Evolutionary conservation across 306 rosid genomes (phyloP), one percentile per base, ranked within the genome.

Genomic region (Luffa acutangula): DNA sequence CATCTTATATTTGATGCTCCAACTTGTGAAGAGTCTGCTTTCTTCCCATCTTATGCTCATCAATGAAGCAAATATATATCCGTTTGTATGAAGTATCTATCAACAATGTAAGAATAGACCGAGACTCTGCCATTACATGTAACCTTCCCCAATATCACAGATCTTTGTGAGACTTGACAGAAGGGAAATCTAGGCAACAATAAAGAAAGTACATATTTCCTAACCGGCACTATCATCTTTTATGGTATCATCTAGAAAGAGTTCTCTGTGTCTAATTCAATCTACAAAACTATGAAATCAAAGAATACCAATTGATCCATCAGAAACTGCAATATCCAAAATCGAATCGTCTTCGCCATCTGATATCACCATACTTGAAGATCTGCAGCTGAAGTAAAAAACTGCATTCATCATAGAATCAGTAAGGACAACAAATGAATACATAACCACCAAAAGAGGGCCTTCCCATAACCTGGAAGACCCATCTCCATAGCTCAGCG

Each of bases 391-490:
- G 87, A 91, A 91, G 87, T 86, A 91, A 86, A 91, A 91, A 85
- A 92, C 95, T 31, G 92, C 89, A 82, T 81, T 93, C 96, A 91
- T 93, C 97, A 96, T 91, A 49, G 98, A 89, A 90, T 96, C 96
- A 48, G 89, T 74, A 72, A 96, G 98, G 80, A 90, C 87, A 76
- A 96, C 91, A 82, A 93, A 96, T 0, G 99, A 92, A 87, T 93
- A 89, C 97, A 93, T 93, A 36, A 91, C 80, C 83, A 96, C 99
- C 96, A 96, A 85, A 56, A 96, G 97, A 2, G 98, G 99, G 56
- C 99, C 98, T 89, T 96, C 99, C 99, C 99, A 96, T 72, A 90
- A 49, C 85, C 98, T 87, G 0, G 99, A 96, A 81, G 98, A 93
- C 73, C 99, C 98, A 69, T 96, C 97, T 49, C 99, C 99, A 62